phyloP scores from a whole-genome alignment of 192 early-diverging fungal genomes.

The Thoreauomyces humboldtii region DNA sequence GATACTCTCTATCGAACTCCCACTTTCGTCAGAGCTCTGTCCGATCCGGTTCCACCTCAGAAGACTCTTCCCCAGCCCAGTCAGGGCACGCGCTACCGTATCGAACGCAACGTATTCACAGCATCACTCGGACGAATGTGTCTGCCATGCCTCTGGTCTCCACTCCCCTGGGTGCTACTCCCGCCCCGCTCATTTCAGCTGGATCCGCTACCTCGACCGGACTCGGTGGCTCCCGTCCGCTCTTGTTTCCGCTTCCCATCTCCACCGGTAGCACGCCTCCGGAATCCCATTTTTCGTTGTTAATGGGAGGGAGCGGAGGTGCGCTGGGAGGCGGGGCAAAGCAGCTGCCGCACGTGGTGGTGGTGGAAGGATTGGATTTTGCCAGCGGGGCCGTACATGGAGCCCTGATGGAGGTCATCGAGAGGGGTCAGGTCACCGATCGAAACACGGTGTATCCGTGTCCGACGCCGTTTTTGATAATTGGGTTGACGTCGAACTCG shows the following conservation, averaged over 20 bases:
- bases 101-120: conserved; percentile 5
- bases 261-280: not conserved
- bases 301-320: no score
- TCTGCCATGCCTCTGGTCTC: no score
- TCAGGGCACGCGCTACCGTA: conserved; percentile 2
- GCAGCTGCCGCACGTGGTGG: conserved; percentile 16
- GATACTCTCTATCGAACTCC: conserved; percentile 5
- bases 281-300: conserved; percentile 12
- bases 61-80: conserved; percentile 1
- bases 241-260: not conserved
- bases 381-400: conserved; percentile 14
- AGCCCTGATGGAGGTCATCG: conserved; percentile 17
- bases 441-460: conserved; percentile 13
- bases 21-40: conserved; percentile 19
- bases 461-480: conserved; percentile 15
- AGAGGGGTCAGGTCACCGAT: conserved; percentile 20
- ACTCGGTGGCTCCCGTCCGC: conserved; percentile 16
- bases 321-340: conserved; percentile 5
- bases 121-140: conserved; percentile 12
- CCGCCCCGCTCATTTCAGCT: no score
- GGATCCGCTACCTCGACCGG: no score
- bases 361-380: conserved; percentile 17
- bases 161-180: no score
- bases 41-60: conserved; percentile 5
- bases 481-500: conserved; percentile 11